Base-by-base conservation (phyloP, 768 basidiomycete genomes). In the Coprinellus aureogranulatus region DNA sequence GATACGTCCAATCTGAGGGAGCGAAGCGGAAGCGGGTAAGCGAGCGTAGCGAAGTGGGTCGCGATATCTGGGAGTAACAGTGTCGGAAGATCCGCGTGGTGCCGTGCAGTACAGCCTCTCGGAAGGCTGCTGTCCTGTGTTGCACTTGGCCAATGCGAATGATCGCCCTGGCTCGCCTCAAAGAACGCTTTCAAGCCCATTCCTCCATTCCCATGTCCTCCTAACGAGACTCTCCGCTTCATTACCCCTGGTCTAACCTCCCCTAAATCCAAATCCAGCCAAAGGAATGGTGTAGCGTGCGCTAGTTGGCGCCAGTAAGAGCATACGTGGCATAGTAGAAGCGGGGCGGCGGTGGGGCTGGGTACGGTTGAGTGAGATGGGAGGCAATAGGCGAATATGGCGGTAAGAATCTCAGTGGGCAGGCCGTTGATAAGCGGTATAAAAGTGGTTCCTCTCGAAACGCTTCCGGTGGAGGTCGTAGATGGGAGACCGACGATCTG, bases 311-410 rank as follows among this genome's bases (percentile, higher is more conserved):
- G 30, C 50, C 50, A 52, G 16, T 20, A 52, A 9, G 31, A 18
- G 22, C 50, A 52, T 18, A 52, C 34, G 31, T 37, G 50, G n/a
- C 50, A 52, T 9, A 52, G 31, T 6, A 52, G 50, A n/a, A 52
- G 31, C 12, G 50, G 50, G 16, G 50, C 50, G 11, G 30, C 31
- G 11, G 30, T 14, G 5, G 50, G 30, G 22, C 31, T 11, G 11
- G 50, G 34, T 2, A 48, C 11, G 14, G 6, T 11, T 16, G 26
- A 28, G 30, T 20, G n/a, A 4, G 10, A 25, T 2, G 50, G 20
- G 4, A 52, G 50, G 34, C 50, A 52, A n/a, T n/a, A 22, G 6
- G 25, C 9, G 34, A 52, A 52, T 16, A 52, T 52, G n/a, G 30
- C 4, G 8, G 50, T 52, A 20, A 52, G 50, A 22, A 52, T 16